Conservation (phyloP, 805 yeast species). For the Blastobotrys muscicola region DNA sequence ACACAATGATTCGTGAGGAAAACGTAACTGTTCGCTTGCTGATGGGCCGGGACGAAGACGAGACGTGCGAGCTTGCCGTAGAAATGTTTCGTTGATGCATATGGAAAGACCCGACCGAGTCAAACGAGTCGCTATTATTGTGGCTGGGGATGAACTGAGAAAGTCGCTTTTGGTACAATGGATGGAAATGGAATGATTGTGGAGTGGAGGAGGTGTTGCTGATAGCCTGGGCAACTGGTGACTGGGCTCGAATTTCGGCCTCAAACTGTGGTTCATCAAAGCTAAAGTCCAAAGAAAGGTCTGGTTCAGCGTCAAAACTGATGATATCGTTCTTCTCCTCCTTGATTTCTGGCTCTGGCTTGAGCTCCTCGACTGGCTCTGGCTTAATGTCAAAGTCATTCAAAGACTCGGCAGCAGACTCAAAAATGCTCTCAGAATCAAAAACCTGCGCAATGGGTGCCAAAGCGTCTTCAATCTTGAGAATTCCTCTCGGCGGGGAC, state of each 20-base stretch:
- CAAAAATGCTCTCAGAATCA: background rate
- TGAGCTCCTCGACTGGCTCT: background rate
- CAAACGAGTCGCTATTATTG: background rate
- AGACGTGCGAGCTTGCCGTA: background rate
- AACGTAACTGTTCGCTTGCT: conserved; percentile 42
- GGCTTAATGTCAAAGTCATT: no score
- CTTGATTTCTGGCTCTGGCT: background rate
- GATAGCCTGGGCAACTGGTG: background rate
- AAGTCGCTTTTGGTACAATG: conserved; percentile 13
- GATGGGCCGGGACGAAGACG: background rate
- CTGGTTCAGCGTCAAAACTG: conserved; percentile 5
- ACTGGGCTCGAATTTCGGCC: background rate
- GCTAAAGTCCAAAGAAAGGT: conserved; percentile 4
- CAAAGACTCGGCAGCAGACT: no score
- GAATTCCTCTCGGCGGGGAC: conserved; percentile 11
- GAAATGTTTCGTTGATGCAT: no score
- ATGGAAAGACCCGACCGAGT: no score
- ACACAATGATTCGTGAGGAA: conserved; percentile 72
- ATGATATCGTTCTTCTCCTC: background rate
- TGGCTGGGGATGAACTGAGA: conserved; percentile 8
- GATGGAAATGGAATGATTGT: conserved; percentile 11
- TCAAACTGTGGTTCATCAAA: conserved; percentile 3
- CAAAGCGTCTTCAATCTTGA: conserved; percentile 1
- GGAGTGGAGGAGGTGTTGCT: background rate
- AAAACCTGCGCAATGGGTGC: background rate